Base-by-base conservation (phyloP, 805 yeast species). In the Lipomyces yamanashiensis region DNA sequence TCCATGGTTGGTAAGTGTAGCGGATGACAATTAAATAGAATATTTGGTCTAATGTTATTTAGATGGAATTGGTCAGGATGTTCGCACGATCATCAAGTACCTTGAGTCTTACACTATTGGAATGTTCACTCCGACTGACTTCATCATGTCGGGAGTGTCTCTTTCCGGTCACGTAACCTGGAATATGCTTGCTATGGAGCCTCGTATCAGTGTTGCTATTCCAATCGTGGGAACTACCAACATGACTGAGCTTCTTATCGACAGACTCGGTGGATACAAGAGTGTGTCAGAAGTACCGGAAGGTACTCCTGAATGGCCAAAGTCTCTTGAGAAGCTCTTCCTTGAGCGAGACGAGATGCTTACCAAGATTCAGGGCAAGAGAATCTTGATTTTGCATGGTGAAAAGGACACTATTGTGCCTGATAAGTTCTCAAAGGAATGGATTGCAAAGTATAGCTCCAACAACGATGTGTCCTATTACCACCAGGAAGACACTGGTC, bases 141-240 rank as follows among this genome's bases (percentile, higher is more conserved):
- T 80, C 71, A 77, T 81, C 49, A 72, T 82, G 36, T 69, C 79
- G 12, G 89, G 89, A 0, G 77, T 77, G 47, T 84, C 87, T 0
- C 75, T 84, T 51, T 88, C 88, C 1, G 89, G 85, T 0, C 87
- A 85, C 72, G 76, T 81, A n/a, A 76, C 81, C 37, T 82, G 83
- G 76, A 73, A 81, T 67, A 78, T 74, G 72, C 84, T 78, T 21
- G 70, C 73, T 54, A 69, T 68, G 64, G 76, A 77, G 68, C 81
- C 83, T 3, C 72, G 77, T 57, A 79, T 80, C 17, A 72, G 74
- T 15, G 76, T 77, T 36, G 76, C 81, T 15, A 80, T 81, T 47
- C 87, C 87, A 0, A 77, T 84, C 33, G 76, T 85, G 53, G 87
- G 87, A 2, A 77, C 82, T 61, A 78, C 81, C 8, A 81, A 81